A percentile compares a stretch with the other conserved stretches of the same genome.
phyloP scores from a whole-genome alignment of 23 red algal species.

The Gracilaria vermiculophylla region DNA sequence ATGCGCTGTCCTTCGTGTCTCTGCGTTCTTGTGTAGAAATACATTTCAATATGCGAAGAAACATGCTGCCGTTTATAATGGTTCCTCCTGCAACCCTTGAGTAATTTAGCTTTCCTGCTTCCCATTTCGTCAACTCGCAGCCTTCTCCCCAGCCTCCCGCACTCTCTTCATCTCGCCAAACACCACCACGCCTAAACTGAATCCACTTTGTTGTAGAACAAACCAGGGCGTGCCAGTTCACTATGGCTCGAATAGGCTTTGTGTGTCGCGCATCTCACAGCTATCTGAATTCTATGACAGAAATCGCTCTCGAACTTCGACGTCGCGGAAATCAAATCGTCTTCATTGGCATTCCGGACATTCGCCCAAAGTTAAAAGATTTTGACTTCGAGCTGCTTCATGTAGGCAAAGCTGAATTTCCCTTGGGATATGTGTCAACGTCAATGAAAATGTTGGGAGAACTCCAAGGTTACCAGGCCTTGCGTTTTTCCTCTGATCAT shows the following conservation, averaged over 20 bases:
- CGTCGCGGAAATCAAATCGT: not conserved
- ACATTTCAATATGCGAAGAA: not conserved
- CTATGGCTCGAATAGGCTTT: not conserved
- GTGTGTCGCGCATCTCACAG: not conserved
- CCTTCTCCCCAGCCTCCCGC: no score
- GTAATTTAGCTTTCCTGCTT: no score
- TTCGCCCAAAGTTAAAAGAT: not conserved
- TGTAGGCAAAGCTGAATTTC: not conserved
- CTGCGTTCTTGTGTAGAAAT: slow-evolving; percentile 6
- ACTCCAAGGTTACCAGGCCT: not conserved
- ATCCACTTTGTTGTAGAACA: not conserved
- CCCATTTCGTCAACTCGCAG: no score
- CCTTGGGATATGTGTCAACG: not conserved
- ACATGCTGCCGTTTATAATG: no score
- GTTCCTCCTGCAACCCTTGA: no score
- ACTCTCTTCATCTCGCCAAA: no score
- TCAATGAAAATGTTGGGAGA: not conserved
- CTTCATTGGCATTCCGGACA: not conserved
- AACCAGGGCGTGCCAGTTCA: no score
- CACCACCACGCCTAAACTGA: no score
- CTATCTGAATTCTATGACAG: not conserved
- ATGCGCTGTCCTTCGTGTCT: not conserved
- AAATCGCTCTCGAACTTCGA: not conserved
- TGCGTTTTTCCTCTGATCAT: not conserved
- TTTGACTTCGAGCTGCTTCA: not conserved